phyloP scores from a whole-genome alignment of 139 green algal species.

The Chlorella ohadii region DNA sequence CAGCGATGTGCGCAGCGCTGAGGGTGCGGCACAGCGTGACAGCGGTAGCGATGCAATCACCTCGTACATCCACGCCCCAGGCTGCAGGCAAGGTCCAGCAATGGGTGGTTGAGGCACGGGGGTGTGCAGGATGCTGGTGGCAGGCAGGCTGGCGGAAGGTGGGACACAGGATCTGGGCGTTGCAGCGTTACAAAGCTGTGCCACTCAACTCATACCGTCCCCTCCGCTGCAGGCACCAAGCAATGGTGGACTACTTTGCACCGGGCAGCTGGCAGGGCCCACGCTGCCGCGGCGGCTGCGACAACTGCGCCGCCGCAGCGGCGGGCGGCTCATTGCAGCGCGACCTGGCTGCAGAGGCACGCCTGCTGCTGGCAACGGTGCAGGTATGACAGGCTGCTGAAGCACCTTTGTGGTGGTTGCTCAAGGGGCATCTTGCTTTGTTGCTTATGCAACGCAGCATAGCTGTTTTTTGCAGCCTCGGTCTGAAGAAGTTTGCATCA shows the following conservation, averaged over 20 bases:
- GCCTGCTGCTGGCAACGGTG: slow-evolving; percentile 38
- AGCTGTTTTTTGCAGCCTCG: too few relatives aligned
- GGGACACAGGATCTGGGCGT: too few relatives aligned
- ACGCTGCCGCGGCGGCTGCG: slow-evolving; percentile 36
- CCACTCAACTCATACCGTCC: neutral
- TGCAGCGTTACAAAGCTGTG: too few relatives aligned
- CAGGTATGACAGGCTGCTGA: neutral
- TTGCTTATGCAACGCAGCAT: too few relatives aligned
- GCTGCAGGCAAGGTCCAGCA: neutral
- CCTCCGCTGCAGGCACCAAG: slow-evolving; percentile 6
- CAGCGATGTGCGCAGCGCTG: neutral
- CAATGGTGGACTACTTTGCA: slow-evolving; percentile 42
- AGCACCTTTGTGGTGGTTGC: too few relatives aligned
- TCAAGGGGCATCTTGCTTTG: too few relatives aligned
- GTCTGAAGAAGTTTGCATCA: too few relatives aligned
- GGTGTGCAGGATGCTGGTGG: neutral
- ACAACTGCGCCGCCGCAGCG: slow-evolving; percentile 35
- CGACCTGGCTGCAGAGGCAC: slow-evolving; percentile 31
- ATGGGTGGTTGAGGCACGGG: neutral
- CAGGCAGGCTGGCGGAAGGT: neutral
- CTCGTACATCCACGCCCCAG: slow-evolving; percentile 6
- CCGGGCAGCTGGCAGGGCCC: neutral
- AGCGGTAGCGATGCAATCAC: slow-evolving; percentile 24
- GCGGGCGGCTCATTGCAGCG: neutral
- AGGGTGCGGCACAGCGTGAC: slow-evolving; percentile 21